Evolutionary conservation across 345 rosid genomes (phyloP).

Genomic region (Syzygium grande): DNA sequence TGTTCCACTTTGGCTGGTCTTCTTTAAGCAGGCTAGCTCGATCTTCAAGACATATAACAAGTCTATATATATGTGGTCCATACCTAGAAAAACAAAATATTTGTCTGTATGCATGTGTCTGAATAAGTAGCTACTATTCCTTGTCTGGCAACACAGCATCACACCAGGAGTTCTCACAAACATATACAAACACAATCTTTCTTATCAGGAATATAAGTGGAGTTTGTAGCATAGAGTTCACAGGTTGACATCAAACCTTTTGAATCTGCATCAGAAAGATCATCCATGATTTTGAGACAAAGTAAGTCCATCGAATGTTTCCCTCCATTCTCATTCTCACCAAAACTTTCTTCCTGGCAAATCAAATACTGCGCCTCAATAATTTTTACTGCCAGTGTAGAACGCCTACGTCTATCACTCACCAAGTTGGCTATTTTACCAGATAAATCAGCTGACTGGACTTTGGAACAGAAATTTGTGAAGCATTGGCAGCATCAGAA

Average conservation of each 20-base stretch:
- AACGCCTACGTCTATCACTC: background rate
- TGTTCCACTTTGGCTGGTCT: background rate
- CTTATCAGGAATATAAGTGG: background rate
- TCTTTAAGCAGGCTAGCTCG: background rate
- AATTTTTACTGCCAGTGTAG: background rate
- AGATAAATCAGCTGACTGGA: background rate
- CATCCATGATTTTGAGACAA: background rate
- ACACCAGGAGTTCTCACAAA: background rate
- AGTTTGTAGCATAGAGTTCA: background rate
- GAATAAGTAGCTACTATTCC: background rate
- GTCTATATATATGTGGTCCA: background rate
- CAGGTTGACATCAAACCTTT: constrained; percentile 1
- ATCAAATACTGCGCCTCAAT: background rate
- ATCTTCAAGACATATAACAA: background rate
- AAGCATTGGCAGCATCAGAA: background rate
- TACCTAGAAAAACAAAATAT: background rate
- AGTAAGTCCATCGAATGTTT: background rate
- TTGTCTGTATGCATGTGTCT: background rate
- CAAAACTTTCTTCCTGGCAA: background rate
- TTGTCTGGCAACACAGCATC: background rate
- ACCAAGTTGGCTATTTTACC: background rate
- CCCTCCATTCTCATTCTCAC: background rate
- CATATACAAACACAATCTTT: background rate
- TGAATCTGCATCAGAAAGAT: background rate
- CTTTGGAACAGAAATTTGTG: background rate